Conservation (phyloP, 2,329 filamentous ascomycete genomes). For the Alternaria sp. region DNA sequence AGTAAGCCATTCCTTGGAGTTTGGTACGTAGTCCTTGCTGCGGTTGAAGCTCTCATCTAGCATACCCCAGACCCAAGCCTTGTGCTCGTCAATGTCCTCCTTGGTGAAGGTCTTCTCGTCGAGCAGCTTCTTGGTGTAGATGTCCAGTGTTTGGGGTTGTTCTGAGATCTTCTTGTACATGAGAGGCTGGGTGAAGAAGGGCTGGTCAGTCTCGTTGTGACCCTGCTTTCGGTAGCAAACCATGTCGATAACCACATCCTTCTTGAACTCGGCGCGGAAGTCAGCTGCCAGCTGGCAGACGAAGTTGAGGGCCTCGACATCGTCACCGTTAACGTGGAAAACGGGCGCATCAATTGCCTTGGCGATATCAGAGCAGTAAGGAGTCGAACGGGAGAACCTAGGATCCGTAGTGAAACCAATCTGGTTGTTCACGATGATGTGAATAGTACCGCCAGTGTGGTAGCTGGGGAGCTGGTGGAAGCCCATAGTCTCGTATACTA, state of each 20-base stretch:
- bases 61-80: constrained; percentile 99
- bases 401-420: constrained; percentile 99
- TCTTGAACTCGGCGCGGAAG: constrained; percentile 98
- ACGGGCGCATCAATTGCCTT: constrained; percentile 98
- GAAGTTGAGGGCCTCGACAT: constrained; percentile 98
- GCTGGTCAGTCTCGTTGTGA: constrained; percentile 99
- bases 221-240: constrained; percentile 99
- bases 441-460: constrained; percentile 95
- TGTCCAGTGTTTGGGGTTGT: constrained; percentile 84
- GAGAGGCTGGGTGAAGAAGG: constrained; percentile 97
- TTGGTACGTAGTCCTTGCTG: constrained; percentile 97
- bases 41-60: constrained; percentile 96
- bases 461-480: constrained; percentile 96
- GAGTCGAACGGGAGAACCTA: constrained; percentile 93
- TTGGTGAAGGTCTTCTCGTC: constrained; percentile 95
- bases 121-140: constrained; percentile 89
- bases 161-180: constrained; percentile 98
- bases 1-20: constrained; percentile 96
- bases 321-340: constrained; percentile 98
- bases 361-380: constrained; percentile 99
- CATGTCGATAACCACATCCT: constrained; percentile 96
- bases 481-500: constrained; percentile 98
- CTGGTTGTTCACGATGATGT: constrained; percentile 99
- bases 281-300: constrained; percentile 96
- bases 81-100: constrained; percentile 98